Conservation (phyloP, 108 stramenopile species). For the Mediolabrus comicus region DNA sequence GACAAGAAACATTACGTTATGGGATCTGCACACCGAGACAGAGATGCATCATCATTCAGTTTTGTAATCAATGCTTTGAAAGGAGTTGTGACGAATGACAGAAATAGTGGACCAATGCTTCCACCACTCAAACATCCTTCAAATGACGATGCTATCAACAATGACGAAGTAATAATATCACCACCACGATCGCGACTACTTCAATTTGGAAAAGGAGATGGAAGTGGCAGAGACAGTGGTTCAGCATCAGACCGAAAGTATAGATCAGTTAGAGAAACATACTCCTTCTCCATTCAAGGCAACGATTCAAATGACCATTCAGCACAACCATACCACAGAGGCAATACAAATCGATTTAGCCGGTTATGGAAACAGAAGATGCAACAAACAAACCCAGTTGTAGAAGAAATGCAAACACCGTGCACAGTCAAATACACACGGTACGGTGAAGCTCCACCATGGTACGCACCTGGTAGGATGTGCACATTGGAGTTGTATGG, state of each 20-base stretch:
- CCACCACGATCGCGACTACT: constrained; percentile 58
- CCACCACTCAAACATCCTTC: constrained; percentile 19
- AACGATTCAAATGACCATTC: neutral
- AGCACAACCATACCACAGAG: neutral
- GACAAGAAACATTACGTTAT: constrained; percentile 19
- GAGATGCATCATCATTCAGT: constrained; percentile 26
- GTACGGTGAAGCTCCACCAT: constrained; percentile 85
- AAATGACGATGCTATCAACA: neutral
- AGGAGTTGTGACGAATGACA: constrained; percentile 16
- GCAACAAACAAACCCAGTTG: neutral
- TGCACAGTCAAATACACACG: constrained; percentile 67
- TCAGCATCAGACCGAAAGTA: constrained; percentile 35
- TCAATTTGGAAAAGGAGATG: constrained; percentile 60
- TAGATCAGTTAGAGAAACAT: constrained; percentile 73
- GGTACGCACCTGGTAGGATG: constrained; percentile 75
- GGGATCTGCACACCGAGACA: constrained; percentile 17
- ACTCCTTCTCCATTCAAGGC: constrained; percentile 40
- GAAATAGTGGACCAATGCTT: constrained; percentile 28
- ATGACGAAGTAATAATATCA: constrained; percentile 39
- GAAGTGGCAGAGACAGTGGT: neutral
- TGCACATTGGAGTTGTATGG: constrained; percentile 73
- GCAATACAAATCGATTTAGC: neutral
- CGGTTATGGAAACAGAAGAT: neutral
- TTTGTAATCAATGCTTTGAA: constrained; percentile 55
- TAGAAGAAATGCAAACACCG: neutral